Base-by-base conservation (phyloP, 192 early-diverging fungal species). In the Glomus cerebriforme region DNA sequence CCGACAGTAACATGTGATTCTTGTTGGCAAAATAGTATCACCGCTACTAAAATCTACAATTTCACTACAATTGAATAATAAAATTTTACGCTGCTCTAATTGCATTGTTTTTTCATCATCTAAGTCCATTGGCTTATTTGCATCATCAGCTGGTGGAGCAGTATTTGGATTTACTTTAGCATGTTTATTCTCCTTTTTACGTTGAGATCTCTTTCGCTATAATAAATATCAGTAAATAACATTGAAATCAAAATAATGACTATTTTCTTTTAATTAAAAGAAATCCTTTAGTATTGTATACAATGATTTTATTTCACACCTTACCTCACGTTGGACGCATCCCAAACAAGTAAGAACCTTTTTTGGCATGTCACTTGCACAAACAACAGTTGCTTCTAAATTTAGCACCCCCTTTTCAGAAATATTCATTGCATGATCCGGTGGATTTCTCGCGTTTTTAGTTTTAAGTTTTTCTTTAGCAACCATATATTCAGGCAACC, bases 1-100 rank as follows among this genome's bases (percentile, higher is more conserved):
- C 2, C 97, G 89, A 86, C 96, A 97, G 81, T 98, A 98, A 86
- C 97, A 98, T 7, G 97, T 97, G 73, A 98, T 96, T 58, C 97
- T 88, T 26, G 95, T 95, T 35, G 97, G 96, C 59, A 98, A 85
- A 73, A 95, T 91, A 6, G 91, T 89, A 81, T 97, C 96, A 71
- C 97, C 97, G 63, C 92, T 91, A 83, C 86, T 91, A 70, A 98
- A 96, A 78, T 97, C 95, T 39, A 96, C 88, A 67, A 95, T 84
- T 32, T 93, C 92, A 77, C 85, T 89, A 86, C 93, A 95, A 83
- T 97, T 97, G 82, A 97, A 97, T 19, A 97, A 89, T 3, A 97
- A 79, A 35, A 96, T 93, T 59, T 93, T 92, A 79, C 90, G 87
- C 69, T 92, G 89, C 80, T 96, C 96, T 34, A 91, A 73, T 17